Percentiles rank a stretch among this genome's conserved stretches.
phyloP scores from a whole-genome alignment of 2,329 filamentous ascomycete species.

The Aspergillus tamarii region DNA sequence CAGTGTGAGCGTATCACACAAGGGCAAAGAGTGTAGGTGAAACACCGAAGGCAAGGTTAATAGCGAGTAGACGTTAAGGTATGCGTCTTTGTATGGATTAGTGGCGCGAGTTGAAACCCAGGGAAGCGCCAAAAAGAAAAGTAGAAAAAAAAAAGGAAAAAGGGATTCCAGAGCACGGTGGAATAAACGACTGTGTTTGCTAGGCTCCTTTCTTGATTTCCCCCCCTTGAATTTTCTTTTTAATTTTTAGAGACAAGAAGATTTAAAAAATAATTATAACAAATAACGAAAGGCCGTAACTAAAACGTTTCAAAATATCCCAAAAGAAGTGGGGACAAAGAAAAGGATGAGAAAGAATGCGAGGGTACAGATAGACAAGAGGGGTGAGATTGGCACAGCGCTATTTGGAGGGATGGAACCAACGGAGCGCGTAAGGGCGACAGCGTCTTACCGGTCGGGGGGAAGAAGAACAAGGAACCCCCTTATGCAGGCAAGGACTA shows the following conservation, averaged over 20 bases:
- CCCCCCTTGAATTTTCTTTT: background rate
- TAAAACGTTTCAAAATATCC: slow-evolving; percentile 7
- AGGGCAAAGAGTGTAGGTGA: slow-evolving; percentile 11
- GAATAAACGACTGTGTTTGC: slow-evolving; percentile 13
- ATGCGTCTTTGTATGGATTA: slow-evolving; percentile 11
- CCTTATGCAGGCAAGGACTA: background rate
- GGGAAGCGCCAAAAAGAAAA: slow-evolving; percentile 11
- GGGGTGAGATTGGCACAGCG: slow-evolving; percentile 15
- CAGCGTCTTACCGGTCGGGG: slow-evolving; percentile 7
- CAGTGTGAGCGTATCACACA: slow-evolving; percentile 19
- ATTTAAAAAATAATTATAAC: background rate
- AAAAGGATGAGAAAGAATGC: slow-evolving; percentile 10
- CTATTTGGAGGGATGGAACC: slow-evolving; percentile 14
- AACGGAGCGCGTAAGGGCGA: slow-evolving; percentile 7
- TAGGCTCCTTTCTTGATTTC: background rate
- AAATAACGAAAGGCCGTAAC: slow-evolving; percentile 4
- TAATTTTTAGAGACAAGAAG: background rate
- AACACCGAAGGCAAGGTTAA: slow-evolving; percentile 14
- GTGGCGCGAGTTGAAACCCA: slow-evolving; percentile 19
- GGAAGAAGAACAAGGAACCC: slow-evolving; percentile 1
- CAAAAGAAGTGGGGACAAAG: slow-evolving; percentile 8
- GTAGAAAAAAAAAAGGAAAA: background rate
- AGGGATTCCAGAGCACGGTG: slow-evolving; percentile 12
- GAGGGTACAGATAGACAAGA: slow-evolving; percentile 8
- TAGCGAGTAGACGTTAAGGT: slow-evolving; percentile 10